Evolutionary conservation across 345 rosid species (phyloP).

Genomic region (Heritiera littoralis): DNA sequence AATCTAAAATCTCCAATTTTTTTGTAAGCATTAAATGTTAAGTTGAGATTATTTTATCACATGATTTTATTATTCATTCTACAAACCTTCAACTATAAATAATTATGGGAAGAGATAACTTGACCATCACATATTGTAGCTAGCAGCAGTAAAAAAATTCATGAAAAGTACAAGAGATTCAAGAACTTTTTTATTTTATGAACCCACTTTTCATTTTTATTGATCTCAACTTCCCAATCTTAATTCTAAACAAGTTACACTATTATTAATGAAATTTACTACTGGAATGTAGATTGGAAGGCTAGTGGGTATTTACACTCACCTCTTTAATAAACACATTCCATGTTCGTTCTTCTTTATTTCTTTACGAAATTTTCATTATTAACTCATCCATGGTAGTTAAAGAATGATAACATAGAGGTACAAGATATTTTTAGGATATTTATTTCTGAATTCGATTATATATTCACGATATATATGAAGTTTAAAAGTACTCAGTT

Average conservation of each 20-base stretch:
- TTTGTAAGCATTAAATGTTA: conserved; percentile 11
- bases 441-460: too few species aligned
- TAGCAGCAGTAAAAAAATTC: not conserved
- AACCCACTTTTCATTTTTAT: too few species aligned
- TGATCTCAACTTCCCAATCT: not conserved
- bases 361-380: too few species aligned
- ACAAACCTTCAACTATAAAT: not conserved
- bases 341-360: too few species aligned
- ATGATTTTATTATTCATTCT: not conserved
- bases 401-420: too few species aligned
- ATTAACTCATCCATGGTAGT: too few species aligned
- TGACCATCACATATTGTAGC: not conserved
- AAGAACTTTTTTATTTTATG: not conserved
- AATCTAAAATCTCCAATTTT: not conserved
- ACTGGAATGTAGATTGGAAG: too few species aligned
- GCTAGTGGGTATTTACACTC: too few species aligned
- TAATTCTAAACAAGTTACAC: conserved; percentile 1
- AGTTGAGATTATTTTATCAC: not conserved
- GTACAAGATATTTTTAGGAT: too few species aligned
- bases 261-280: conserved; percentile 1
- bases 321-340: too few species aligned
- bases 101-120: not conserved
- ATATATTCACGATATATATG: too few species aligned
- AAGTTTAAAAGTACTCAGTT: too few species aligned
- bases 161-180: not conserved